Base-by-base conservation (phyloP, 768 basidiomycete species). In the Suillus brevipes region DNA sequence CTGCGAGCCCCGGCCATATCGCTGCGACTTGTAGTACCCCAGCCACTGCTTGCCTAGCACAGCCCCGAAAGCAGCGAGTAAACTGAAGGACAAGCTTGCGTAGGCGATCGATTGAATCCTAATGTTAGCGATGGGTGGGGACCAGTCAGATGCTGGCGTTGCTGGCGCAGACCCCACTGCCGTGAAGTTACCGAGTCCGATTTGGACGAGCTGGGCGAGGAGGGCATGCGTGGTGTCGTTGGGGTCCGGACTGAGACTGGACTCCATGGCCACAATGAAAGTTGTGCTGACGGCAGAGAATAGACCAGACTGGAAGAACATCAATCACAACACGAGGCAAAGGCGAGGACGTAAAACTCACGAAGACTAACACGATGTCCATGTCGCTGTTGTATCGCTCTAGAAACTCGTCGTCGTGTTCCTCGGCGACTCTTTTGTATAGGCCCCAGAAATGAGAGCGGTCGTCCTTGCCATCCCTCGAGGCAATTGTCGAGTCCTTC, bases 351-450 rank as follows among this genome's bases (percentile, higher is more conserved):
- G 6, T 3, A 6, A 37, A 20, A 63, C 71, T 28, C 47, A 72
- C 71, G 47, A 72, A 72, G 56, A 72, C 59, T 3, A 72, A 53
- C n/a, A 70, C 47, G 10, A 69, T 64, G 57, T 72, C 67, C 49
- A 72, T 65, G 25, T 67, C 65, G 34, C 64, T 56, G 10, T 60
- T 65, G 53, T 64, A 70, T 34, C 62, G 58, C 8, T 72, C 67
- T 2, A 69, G 37, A 20, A 70, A 65, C 23, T 70, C 66, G n/a
- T 28, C 57, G 60, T 72, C 67, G 36, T 68, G 67, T 57, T 65
- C 63, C 14, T 61, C 61, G 4, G 69, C 69, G 31, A 67, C 64
- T 36, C 31, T 58, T 16, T 42, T 62, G 53, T 70, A 70, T n/a
- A 23, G 25, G 0, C 23, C 66, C 65, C 66, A 70, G 25, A 71